phyloP scores from a whole-genome alignment of 2,329 filamentous ascomycete species.

The Orbilia blumenaviensis region DNA sequence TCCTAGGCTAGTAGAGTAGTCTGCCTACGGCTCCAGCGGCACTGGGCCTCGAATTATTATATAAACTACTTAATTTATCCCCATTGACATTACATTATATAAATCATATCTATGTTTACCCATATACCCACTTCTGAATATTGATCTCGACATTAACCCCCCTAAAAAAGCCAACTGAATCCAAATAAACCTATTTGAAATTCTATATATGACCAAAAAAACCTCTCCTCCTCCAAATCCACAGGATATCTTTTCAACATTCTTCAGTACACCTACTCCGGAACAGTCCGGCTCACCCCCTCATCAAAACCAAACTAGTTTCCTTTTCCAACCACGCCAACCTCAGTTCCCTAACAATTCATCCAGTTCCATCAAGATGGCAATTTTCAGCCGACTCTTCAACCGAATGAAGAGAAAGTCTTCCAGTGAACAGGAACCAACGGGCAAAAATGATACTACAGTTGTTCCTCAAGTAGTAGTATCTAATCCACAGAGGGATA shows the following conservation, averaged over 20 bases:
- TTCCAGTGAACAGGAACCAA: neutral
- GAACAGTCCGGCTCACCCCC: neutral
- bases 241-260: slow-evolving; percentile 3
- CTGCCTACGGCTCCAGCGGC: no score
- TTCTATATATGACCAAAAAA: slow-evolving; percentile 9
- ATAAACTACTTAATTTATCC: no score
- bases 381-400: slow-evolving; percentile 23
- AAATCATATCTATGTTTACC: no score
- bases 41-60: neutral
- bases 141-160: no score
- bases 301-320: neutral
- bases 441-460: neutral
- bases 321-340: neutral
- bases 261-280: slow-evolving; percentile 6
- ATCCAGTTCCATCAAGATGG: slow-evolving; percentile 22
- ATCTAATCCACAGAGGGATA: neutral
- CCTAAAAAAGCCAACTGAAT: no score
- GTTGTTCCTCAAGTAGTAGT: neutral
- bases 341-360: neutral
- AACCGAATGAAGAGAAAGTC: slow-evolving; percentile 20
- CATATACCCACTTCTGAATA: no score
- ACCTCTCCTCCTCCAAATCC: neutral
- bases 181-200: no score
- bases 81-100: no score
- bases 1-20: neutral